A percentile compares a stretch with the other conserved stretches of the same genome.
Evolutionary conservation across 306 rosid species (phyloP).

Genomic region (Notholithocarpus densiflorus): DNA sequence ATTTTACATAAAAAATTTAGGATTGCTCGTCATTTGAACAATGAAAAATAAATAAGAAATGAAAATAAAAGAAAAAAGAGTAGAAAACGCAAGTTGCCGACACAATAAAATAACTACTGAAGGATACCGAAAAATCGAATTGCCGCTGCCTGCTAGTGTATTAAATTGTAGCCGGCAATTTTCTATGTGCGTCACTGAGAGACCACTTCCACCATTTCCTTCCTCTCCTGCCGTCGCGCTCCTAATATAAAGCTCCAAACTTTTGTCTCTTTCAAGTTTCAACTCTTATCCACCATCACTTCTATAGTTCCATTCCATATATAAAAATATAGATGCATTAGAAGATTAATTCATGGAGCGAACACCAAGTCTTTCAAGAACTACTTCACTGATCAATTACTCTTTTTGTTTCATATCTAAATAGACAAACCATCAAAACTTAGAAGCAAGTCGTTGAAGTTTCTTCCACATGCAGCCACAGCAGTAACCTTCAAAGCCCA

Average conservation of each 20-base stretch:
- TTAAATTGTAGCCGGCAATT: neutral
- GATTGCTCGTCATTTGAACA: neutral
- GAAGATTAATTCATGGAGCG: too few species aligned
- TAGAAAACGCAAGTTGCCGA: neutral
- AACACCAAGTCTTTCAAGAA: neutral
- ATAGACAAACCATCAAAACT: conserved; percentile 42
- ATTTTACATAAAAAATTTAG: too few species aligned
- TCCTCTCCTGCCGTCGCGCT: neutral
- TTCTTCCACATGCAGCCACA: conserved; percentile 35
- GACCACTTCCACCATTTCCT: neutral
- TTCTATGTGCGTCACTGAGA: neutral
- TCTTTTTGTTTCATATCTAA: neutral
- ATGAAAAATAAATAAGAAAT: neutral
- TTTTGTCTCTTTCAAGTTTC: neutral
- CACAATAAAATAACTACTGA: too few species aligned
- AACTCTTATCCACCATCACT: too few species aligned
- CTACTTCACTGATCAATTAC: too few species aligned
- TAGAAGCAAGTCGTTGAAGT: conserved; percentile 27
- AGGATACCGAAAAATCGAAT: neutral
- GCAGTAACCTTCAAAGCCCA: conserved; percentile 30
- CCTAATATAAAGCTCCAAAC: neutral
- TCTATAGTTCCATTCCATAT: too few species aligned
- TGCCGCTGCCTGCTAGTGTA: neutral
- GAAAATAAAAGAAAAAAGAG: neutral
- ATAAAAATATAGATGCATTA: too few species aligned